A percentile compares a stretch with the other conserved stretches of the same genome.
These are phyloP conservation scores for Tylopilus intermedius DNA, from an alignment of 768 basidiomycete species.

Conservation along the genomic window DNA sequence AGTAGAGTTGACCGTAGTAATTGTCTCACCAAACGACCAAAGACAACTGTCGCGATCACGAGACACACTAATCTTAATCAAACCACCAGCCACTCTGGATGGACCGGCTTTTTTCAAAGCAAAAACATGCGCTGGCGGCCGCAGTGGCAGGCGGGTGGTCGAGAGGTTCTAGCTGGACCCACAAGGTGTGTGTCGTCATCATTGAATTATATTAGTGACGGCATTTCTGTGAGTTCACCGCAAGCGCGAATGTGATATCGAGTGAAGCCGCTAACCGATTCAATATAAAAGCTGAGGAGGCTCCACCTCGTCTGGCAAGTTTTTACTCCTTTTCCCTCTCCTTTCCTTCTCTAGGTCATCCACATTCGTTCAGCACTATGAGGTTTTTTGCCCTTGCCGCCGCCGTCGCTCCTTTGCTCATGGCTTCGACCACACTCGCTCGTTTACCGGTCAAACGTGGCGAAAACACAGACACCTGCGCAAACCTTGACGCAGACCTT, in stretches of 20 bases:
- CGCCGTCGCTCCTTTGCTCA: conserved; percentile 13
- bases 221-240: background rate
- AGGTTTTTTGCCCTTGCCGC: conserved; percentile 9
- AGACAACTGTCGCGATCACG: no score
- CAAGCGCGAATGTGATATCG: conserved; percentile 2
- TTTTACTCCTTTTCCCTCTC: background rate
- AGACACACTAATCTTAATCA: no score
- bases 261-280: conserved; percentile 8
- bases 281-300: conserved; percentile 6
- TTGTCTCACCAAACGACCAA: no score
- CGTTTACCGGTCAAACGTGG: conserved; percentile 10
- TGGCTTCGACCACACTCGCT: conserved; percentile 15
- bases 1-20: no score
- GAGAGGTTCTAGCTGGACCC: no score
- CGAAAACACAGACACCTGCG: conserved; percentile 12
- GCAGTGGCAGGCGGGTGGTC: no score
- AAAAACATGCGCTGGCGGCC: no score
- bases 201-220: background rate
- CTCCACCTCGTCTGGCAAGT: background rate
- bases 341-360: background rate
- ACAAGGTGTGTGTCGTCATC: no score
- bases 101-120: no score
- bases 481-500: conserved; percentile 13
- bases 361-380: conserved; percentile 12
- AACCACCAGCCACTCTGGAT: no score